phyloP scores from a whole-genome alignment of 1,284 basidiomycete genomes.

The Marasmius oreades region DNA sequence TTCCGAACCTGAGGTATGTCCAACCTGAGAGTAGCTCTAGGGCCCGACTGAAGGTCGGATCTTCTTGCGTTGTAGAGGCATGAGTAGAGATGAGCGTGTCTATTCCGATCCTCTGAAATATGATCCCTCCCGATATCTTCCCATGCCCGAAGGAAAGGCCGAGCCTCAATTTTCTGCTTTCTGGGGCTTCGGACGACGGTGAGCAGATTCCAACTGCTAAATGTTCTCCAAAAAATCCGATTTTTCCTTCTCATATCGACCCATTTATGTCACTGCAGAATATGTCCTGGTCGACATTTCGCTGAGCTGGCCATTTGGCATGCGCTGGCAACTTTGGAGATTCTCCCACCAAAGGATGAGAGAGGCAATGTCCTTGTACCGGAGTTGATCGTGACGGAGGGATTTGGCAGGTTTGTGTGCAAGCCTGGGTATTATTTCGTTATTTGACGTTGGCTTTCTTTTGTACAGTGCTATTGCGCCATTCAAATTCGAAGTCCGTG shows the following conservation, averaged over 20 bases:
- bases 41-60: no score
- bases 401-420: conserved; percentile 15
- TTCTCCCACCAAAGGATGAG: conserved; percentile 9
- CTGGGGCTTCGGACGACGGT: conserved; percentile 13
- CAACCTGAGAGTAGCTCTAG: conserved; percentile 5
- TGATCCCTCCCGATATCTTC: conserved; percentile 15
- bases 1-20: conserved; percentile 1
- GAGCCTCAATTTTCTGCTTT: conserved; percentile 11
- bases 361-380: conserved; percentile 4
- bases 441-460: background rate
- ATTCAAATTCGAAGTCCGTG: conserved; percentile 12
- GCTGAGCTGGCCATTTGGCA: conserved; percentile 21
- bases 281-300: conserved; percentile 18
- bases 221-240: background rate
- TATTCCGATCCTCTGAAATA: conserved; percentile 13
- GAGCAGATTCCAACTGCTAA: background rate
- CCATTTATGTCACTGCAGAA: conserved; percentile 4
- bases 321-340: conserved; percentile 13
- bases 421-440: background rate
- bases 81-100: conserved; percentile 13
- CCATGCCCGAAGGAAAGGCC: background rate
- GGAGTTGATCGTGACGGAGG: conserved; percentile 12
- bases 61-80: conserved; percentile 3
- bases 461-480: conserved; percentile 13
- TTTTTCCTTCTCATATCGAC: background rate